A percentile compares a stretch with the other conserved stretches of the same genome.
phyloP scores from a whole-genome alignment of 352 stramenopile genomes.

The Thalassiosira hispida region DNA sequence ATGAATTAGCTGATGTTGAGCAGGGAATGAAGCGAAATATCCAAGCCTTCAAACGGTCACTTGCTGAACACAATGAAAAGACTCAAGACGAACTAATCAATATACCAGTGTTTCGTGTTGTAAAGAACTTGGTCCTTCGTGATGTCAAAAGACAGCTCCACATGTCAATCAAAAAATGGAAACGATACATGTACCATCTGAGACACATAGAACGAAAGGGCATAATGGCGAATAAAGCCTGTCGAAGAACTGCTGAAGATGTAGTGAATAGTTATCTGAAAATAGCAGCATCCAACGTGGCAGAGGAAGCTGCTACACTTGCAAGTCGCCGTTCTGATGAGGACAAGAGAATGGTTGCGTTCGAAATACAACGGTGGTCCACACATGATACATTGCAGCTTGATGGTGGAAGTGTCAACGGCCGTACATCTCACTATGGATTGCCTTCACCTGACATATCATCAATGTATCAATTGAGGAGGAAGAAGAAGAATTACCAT shows the following conservation, averaged over 20 bases:
- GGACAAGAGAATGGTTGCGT: neutral
- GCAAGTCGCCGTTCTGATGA: neutral
- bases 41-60: neutral
- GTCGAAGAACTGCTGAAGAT: neutral
- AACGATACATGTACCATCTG: neutral
- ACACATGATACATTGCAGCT: neutral
- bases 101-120: conserved; percentile 1
- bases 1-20: neutral
- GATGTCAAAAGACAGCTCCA: neutral
- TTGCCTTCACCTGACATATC: conserved; percentile 7
- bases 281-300: neutral
- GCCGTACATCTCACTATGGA: neutral
- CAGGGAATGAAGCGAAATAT: conserved; percentile 3
- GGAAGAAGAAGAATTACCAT: neutral
- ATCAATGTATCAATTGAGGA: neutral
- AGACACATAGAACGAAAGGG: neutral
- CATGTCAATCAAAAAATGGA: neutral
- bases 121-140: neutral
- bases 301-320: neutral
- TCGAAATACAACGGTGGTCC: conserved; percentile 1
- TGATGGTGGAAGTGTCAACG: neutral
- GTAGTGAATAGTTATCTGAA: neutral
- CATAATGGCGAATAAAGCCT: neutral
- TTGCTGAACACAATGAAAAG: conserved; percentile 1
- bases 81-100: neutral